Conservation (phyloP, 192 early-diverging fungal genomes). For the Coemansia interrupta region DNA sequence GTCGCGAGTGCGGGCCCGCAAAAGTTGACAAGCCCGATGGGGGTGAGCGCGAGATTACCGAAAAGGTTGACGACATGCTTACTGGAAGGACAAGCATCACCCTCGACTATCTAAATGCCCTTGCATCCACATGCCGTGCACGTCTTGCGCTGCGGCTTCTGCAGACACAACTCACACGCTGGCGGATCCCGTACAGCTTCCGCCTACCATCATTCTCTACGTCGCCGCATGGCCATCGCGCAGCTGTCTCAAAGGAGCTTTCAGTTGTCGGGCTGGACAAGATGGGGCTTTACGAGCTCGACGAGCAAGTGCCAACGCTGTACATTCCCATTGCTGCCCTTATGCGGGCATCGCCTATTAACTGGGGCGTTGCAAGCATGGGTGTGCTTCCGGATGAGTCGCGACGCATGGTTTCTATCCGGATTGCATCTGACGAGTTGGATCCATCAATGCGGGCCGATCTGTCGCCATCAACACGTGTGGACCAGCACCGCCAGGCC, state of each 20-base stretch:
- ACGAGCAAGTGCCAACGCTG: conserved; percentile 50
- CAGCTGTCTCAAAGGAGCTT: conserved; percentile 48
- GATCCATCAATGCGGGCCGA: conserved; percentile 43
- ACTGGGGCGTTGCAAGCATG: conserved; percentile 42
- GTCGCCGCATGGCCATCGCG: conserved; percentile 47
- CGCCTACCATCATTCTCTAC: conserved; percentile 51
- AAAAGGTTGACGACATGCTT: conserved; percentile 41
- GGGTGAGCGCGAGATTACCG: conserved; percentile 31
- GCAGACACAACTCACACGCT: conserved; percentile 44
- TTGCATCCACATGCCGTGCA: conserved; percentile 42
- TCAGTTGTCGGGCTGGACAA: conserved; percentile 44
- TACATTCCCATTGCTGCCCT: conserved; percentile 41
- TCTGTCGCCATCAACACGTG: conserved; percentile 36
- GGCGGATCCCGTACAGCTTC: conserved; percentile 47
- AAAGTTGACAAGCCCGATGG: neutral
- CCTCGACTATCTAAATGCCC: conserved; percentile 48
- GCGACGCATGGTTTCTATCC: conserved; percentile 48
- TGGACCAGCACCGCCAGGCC: conserved; percentile 38
- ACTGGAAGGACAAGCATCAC: conserved; percentile 44
- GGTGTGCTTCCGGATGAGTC: conserved; percentile 45
- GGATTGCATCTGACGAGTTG: conserved; percentile 47
- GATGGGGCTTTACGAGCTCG: conserved; percentile 50
- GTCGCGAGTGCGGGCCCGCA: neutral
- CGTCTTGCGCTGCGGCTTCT: conserved; percentile 44
- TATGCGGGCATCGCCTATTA: conserved; percentile 50